A percentile compares a stretch with the other conserved stretches of the same genome.
Conservation (phyloP, 2,329 filamentous ascomycete species). For the Boeremia exigua region DNA sequence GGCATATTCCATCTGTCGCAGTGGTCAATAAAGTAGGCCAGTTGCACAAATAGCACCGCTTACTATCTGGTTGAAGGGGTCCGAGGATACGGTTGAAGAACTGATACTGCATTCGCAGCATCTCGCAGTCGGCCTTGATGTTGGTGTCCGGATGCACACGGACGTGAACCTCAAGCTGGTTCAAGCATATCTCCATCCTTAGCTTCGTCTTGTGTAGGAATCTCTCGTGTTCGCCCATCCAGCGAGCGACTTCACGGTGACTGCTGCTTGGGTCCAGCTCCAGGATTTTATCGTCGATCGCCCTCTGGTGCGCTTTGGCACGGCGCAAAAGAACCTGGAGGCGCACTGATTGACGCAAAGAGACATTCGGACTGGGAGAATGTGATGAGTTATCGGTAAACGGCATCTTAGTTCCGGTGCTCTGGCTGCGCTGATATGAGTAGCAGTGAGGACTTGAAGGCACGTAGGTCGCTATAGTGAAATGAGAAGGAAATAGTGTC, state of each 20-base stretch:
- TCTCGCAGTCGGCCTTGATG: neutral
- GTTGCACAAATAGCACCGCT: neutral
- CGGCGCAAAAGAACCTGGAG: neutral
- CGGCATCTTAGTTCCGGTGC: neutral
- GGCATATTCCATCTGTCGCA: neutral
- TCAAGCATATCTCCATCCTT: neutral
- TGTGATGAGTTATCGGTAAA: neutral
- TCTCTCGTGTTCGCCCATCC: neutral
- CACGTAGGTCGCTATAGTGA: no score
- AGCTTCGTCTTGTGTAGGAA: neutral
- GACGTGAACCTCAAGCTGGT: neutral
- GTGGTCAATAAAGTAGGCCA: neutral
- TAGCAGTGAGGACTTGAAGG: no score
- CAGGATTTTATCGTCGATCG: neutral
- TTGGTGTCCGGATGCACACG: neutral
- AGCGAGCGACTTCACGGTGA: neutral
- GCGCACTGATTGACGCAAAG: neutral
- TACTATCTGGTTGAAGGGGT: neutral
- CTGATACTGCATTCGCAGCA: neutral
- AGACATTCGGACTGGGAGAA: neutral
- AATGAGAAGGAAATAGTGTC: no score
- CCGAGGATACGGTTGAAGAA: neutral
- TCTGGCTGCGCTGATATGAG: no score
- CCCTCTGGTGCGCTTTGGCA: neutral
- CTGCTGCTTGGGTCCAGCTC: neutral